These are phyloP conservation scores for Yamadazyma mexicana DNA, from an alignment of 1,139 yeast genomes.

Conservation along the genomic window DNA sequence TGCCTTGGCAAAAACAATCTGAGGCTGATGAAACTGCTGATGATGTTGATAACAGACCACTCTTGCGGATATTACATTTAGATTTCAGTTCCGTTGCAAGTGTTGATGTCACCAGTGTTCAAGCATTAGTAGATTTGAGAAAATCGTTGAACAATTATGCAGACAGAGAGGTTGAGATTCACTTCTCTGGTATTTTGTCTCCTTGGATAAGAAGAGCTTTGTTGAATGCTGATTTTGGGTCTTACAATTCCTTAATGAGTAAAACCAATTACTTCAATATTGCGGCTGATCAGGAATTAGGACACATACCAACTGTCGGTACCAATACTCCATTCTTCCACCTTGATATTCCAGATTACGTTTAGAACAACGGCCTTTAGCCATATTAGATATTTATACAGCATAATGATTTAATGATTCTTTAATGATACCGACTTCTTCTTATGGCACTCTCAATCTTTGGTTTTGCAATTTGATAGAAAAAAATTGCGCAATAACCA, in stretches of 20 bases:
- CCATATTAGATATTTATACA: not conserved
- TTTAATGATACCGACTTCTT: too few species aligned
- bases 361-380: not conserved
- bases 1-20: slow-evolving; percentile 29
- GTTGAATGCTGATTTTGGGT: slow-evolving; percentile 78
- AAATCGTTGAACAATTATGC: slow-evolving; percentile 74
- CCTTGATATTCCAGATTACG: slow-evolving; percentile 77
- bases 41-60: slow-evolving; percentile 58
- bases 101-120: slow-evolving; percentile 78
- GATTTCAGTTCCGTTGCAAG: slow-evolving; percentile 79
- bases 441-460: too few species aligned
- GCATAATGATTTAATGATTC: not conserved
- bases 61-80: slow-evolving; percentile 68
- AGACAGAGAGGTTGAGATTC: slow-evolving; percentile 84
- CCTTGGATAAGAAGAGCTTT: slow-evolving; percentile 87
- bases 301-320: slow-evolving; percentile 58
- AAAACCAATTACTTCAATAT: slow-evolving; percentile 42
- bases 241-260: slow-evolving; percentile 43
- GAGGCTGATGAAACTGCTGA: slow-evolving; percentile 4
- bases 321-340: slow-evolving; percentile 87
- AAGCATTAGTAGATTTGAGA: slow-evolving; percentile 72
- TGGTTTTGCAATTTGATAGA: not conserved
- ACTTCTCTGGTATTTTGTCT: slow-evolving; percentile 79
- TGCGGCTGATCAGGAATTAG: slow-evolving; percentile 37
- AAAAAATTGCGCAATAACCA: too few species aligned